Base-by-base conservation (phyloP, 352 stramenopile genomes). In the Globisporangium nodosum region DNA sequence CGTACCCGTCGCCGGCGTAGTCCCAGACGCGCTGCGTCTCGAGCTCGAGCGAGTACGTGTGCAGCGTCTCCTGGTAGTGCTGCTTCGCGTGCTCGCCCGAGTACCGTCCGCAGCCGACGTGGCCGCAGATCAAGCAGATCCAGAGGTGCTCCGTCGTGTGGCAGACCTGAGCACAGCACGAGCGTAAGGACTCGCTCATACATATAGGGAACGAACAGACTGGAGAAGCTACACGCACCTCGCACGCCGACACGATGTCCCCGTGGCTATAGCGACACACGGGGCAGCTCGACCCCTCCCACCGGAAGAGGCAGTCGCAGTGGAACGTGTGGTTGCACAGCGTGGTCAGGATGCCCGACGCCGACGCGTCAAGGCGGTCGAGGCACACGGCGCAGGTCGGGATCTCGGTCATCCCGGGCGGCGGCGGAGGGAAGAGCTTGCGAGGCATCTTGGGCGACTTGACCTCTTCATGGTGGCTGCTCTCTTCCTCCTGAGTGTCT, bases 271-370 rank as follows among this genome's bases (percentile, higher is more conserved):
- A 98, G 52, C 96, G 81, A 71, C 96, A 99, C 42, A 99, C 96
- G 0, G 96, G 95, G 61, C 96, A 99, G 45, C 91, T 97, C 49
- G 90, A 96, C 55, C 96, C 95, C 78, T 98, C 83, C 87, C 94
- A 98, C 53, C 89, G 88, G 60, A 94, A 88, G 2, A 99, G 70
- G 68, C 96, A 99, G 61, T 98, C 88, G 54, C 96, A 96, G 76
- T 99, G 96, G 69, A 99, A 99, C 20, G 90, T 97, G 75, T 99
- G 96, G 69, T 99, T 99, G 73, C 96, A 99, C 49, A 98, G 81
- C 27, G 96, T 99, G 33, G 96, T 98, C 24, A 99, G 74, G 63
- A 98, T 97, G 3, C 87, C 84, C 0, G 85, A 96, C 5, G 79
- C 85, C 15, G 85, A 90, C 35, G 81, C 78, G 45, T 96, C 88